phyloP scores from a whole-genome alignment of 2,329 filamentous ascomycete genomes.

The Fusarium miscanthi region DNA sequence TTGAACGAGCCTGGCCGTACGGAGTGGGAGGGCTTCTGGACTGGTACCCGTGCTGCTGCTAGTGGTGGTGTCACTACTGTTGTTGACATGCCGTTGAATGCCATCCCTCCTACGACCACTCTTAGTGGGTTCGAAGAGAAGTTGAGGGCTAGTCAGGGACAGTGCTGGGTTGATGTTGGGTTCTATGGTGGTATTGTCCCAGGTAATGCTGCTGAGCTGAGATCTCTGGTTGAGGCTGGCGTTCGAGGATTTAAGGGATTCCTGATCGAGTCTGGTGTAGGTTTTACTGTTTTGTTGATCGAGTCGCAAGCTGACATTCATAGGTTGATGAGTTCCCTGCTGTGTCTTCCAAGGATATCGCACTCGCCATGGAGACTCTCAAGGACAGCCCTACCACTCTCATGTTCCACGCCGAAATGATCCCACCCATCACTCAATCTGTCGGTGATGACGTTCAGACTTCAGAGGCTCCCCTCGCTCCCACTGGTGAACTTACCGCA shows the following conservation, averaged over 20 bases:
- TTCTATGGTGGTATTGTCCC: constrained; percentile 97
- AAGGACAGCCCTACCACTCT: constrained; percentile 86
- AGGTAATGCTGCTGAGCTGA: constrained; percentile 83
- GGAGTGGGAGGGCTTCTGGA: constrained; percentile 98
- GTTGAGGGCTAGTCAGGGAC: constrained; percentile 81
- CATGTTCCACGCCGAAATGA: constrained; percentile 99
- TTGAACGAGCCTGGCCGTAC: constrained; percentile 96
- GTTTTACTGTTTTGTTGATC: constrained; percentile 49
- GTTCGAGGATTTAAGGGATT: constrained; percentile 98
- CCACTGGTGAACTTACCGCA: constrained; percentile 76
- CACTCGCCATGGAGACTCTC: constrained; percentile 81
- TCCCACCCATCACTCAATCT: constrained; percentile 84
- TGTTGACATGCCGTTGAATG: constrained; percentile 97
- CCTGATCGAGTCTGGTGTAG: constrained; percentile 93
- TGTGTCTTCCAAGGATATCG: constrained; percentile 82
- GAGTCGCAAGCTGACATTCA: constrained; percentile 22
- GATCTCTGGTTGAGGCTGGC: constrained; percentile 83
- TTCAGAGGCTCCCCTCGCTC: constrained; percentile 75
- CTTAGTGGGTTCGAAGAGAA: constrained; percentile 85
- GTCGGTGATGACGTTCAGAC: constrained; percentile 80
- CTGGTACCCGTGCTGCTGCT: constrained; percentile 91
- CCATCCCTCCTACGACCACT: constrained; percentile 95
- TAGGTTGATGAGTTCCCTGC: constrained; percentile 96
- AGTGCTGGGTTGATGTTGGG: constrained; percentile 99
- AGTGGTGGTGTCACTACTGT: constrained; percentile 97